phyloP scores from a whole-genome alignment of 176 grass and related monocot species.

The Zizania latifolia region DNA sequence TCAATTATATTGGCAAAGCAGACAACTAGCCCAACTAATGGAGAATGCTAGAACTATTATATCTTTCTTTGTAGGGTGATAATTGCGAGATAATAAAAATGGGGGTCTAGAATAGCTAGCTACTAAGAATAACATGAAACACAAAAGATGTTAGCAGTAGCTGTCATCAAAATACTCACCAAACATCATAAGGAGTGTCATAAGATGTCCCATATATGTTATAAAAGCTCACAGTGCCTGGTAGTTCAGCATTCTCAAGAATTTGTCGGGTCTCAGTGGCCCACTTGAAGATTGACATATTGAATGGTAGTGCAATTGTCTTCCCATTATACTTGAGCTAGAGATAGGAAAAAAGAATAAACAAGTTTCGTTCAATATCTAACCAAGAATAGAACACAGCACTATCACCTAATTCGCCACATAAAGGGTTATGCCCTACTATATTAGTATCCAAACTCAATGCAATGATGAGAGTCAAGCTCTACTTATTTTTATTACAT shows the following conservation, averaged over 20 bases:
- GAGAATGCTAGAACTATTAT: neutral
- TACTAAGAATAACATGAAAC: neutral
- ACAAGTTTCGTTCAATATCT: neutral
- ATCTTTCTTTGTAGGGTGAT: neutral
- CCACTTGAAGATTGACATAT: conserved; percentile 73
- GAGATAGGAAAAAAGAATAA: conserved; percentile 5
- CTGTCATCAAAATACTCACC: conserved; percentile 46
- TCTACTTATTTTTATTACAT: no score
- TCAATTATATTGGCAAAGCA: neutral
- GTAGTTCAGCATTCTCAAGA: conserved; percentile 69
- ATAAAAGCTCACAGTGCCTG: conserved; percentile 70
- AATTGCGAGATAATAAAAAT: conserved; percentile 9
- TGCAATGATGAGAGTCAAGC: no score
- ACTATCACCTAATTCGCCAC: neutral
- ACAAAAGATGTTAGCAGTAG: neutral
- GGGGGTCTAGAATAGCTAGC: neutral
- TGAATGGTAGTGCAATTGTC: conserved; percentile 71
- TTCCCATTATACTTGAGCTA: conserved; percentile 86
- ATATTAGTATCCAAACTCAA: neutral
- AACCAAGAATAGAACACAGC: neutral
- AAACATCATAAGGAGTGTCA: conserved; percentile 74
- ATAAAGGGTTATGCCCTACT: neutral
- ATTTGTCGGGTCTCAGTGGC: conserved; percentile 63
- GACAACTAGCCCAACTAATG: neutral
- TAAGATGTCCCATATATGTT: conserved; percentile 72